Base-by-base conservation (phyloP, 345 rosid species). In the Mangifera indica region DNA sequence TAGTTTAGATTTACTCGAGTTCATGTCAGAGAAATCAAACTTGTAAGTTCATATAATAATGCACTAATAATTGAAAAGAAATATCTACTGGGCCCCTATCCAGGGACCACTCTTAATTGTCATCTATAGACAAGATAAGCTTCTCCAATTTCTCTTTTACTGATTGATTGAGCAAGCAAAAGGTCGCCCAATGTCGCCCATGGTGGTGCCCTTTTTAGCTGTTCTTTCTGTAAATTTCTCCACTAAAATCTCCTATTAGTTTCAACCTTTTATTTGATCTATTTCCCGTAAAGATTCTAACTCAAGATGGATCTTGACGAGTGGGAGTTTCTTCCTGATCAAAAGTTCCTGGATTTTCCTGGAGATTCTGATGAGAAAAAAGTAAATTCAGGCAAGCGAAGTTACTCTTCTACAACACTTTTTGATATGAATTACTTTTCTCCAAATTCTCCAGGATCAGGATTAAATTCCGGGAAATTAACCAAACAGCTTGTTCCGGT, bases 281-380 rank as follows among this genome's bases (percentile, higher is more conserved):
- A 42, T 42, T 72, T 63, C 68, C 51, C 34, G 18, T 42, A 13
- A 14, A 37, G 25, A 40, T 37, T 21, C 32, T 37, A 20, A 61
- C 58, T 21, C 74, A 74, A 63, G 14, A 91, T 95, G 97, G 97
- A 92, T 85, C 84, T 86, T 56, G 96, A 91, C 18, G 99, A 88
- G 69, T 95, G 99, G 99, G 98, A 91, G 73, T 57, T 91, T 46
- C 88, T 95, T 22, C 89, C 98, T 10, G 80, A 51, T 60, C 80
- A 80, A 60, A 81, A 81, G 20, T 78, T 82, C 73, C 73, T 76
- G 60, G 89, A 84, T 75, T 78, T 80, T 54, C 81, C 60, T 42
- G 85, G 78, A n/a, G 87, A 85, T 37, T 7, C 72, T 44, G 79
- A 74, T 10, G 83, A 78, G 46, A 74, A 75, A 10, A 75, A 79